Percentiles rank a stretch among this genome's conserved stretches.
These are phyloP conservation scores for Boeremia lycopersici DNA, from an alignment of 2,329 filamentous ascomycete genomes.

Conservation along the genomic window DNA sequence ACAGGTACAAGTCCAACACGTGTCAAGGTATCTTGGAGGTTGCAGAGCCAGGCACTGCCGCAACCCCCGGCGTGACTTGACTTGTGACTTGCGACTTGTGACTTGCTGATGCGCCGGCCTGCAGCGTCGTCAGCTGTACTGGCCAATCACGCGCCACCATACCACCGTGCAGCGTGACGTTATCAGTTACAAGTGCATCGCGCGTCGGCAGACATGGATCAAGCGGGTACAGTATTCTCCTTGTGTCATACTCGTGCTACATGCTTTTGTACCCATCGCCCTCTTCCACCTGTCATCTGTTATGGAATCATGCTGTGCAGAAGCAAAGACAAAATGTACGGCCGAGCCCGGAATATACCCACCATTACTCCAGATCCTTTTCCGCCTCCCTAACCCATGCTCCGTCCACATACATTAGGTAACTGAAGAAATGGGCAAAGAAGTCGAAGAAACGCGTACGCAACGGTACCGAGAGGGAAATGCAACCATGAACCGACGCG, in stretches of 20 bases:
- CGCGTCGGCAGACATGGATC: neutral
- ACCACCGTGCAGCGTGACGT: conserved; percentile 21
- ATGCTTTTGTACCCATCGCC: conserved; percentile 12
- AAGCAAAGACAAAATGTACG: conserved; percentile 19
- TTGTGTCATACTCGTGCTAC: conserved; percentile 14
- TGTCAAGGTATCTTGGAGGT: conserved; percentile 10
- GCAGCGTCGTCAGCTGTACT: neutral
- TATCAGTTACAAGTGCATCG: conserved; percentile 20
- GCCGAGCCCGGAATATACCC: conserved; percentile 10
- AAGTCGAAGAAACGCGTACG: conserved; percentile 33
- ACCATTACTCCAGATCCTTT: conserved; percentile 26
- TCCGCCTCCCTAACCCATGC: conserved; percentile 23
- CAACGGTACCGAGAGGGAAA: conserved; percentile 36
- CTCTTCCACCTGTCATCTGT: conserved; percentile 14
- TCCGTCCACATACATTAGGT: conserved; percentile 37
- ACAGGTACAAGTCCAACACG: conserved; percentile 5
- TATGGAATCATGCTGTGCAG: conserved; percentile 26
- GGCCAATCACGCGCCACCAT: conserved; percentile 18
- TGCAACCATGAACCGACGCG: conserved; percentile 44
- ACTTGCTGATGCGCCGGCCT: conserved; percentile 11
- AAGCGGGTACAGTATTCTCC: conserved; percentile 6
- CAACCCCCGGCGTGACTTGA: conserved; percentile 5
- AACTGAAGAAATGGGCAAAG: conserved; percentile 33
- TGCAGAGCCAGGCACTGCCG: conserved; percentile 9
- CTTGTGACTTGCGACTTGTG: neutral